Evolutionary conservation across 1,284 basidiomycete species (phyloP).

Genomic region (Sanghuangporus sanghuang): DNA sequence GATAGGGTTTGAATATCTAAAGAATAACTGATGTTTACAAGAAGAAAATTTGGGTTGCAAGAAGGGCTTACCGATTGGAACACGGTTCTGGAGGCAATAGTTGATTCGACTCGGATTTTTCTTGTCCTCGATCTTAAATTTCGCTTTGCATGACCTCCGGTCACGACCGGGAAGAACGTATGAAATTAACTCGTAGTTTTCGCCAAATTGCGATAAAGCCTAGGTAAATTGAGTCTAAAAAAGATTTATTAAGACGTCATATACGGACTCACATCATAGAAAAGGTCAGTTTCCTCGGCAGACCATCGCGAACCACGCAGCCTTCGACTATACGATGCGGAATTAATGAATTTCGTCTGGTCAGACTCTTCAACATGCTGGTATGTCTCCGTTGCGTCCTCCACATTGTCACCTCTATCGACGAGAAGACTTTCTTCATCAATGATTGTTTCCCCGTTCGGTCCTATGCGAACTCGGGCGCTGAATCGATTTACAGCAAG

Average conservation of each 20-base stretch:
- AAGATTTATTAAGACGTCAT: neutral
- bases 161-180: conserved; percentile 82
- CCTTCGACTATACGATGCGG: conserved; percentile 74
- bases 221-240: conserved; percentile 26
- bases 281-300: conserved; percentile 79
- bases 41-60: neutral
- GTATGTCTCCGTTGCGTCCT: conserved; percentile 59
- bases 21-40: neutral
- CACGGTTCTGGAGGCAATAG: conserved; percentile 58
- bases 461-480: conserved; percentile 76
- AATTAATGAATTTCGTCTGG: conserved; percentile 78
- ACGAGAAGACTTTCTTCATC: conserved; percentile 78
- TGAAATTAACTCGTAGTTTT: conserved; percentile 89
- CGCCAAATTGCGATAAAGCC: conserved; percentile 84
- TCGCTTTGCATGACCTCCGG: conserved; percentile 84
- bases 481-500: conserved; percentile 66
- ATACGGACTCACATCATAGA: conserved; percentile 64
- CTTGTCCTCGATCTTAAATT: conserved; percentile 86
- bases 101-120: conserved; percentile 67
- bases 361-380: conserved; percentile 83
- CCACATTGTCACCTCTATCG: conserved; percentile 50
- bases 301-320: conserved; percentile 78
- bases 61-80: conserved; percentile 55
- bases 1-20: conserved; percentile 65
- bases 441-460: conserved; percentile 75